Evolutionary conservation across 441 rosid species (phyloP).

Genomic region (Heliophila coronopifolia): DNA sequence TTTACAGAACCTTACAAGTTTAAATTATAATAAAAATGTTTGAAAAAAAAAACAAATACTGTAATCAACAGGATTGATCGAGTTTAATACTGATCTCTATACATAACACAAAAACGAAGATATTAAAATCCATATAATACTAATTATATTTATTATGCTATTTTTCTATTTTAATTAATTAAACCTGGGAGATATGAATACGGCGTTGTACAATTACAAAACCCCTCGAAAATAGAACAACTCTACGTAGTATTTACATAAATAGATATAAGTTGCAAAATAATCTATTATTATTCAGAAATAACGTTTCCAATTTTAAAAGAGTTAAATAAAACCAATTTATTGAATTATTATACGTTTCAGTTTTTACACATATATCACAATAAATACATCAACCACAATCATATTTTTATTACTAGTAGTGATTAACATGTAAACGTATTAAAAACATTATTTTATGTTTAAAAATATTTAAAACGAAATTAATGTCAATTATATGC

Average conservation of each 20-base stretch:
- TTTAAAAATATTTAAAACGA: slow-evolving; percentile 6
- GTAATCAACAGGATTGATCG: background rate
- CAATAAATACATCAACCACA: too few relatives aligned
- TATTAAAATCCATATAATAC: background rate
- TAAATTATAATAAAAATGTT: background rate
- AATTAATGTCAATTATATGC: too few relatives aligned
- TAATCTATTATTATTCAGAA: background rate
- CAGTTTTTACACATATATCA: background rate
- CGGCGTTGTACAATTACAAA: background rate
- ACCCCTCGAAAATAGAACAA: slow-evolving; percentile 10
- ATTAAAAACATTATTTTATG: background rate
- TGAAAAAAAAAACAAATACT: background rate
- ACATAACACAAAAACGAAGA: background rate
- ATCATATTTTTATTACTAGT: too few relatives aligned
- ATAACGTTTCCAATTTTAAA: slow-evolving; percentile 13
- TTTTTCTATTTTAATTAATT: background rate
- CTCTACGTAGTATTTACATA: background rate
- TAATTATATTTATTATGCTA: too few relatives aligned
- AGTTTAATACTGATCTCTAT: slow-evolving; percentile 3
- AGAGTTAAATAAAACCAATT: background rate
- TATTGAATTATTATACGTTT: slow-evolving; percentile 19
- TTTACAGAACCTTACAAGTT: slow-evolving; percentile 1
- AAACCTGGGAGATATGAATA: background rate
- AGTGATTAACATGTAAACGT: slow-evolving; percentile 10
- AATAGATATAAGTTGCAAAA: background rate